Base-by-base conservation (phyloP, 2,329 filamentous ascomycete species). In the Colletotrichum spaethianum region DNA sequence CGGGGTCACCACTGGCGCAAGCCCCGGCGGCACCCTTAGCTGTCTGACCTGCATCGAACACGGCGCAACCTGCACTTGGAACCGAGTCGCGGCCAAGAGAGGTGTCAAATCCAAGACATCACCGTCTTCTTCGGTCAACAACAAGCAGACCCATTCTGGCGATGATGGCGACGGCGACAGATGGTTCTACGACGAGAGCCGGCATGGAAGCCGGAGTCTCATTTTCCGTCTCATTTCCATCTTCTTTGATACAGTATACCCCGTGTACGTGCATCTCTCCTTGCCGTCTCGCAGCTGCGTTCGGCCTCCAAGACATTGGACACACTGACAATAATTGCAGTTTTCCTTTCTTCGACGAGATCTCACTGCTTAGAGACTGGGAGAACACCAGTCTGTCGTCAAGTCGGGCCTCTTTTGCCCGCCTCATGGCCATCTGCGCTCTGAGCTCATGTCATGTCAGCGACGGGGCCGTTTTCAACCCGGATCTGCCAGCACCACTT, bases 401-500 rank as follows among this genome's bases (percentile, higher is more conserved):
- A 20, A 74, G 59, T 33, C 64, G 72, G 18, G 67, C 81, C 8
- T 80, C 87, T 38, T 89, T 88, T 75, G 84, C 85, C 18, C 84
- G 82, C 0, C 82, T 86, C 26, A 89, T 89, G 87, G 84, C 86
- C 11, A 82, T 84, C 3, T 89, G 87, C 74, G 84, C 86, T 4
- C 79, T 89, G 42, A 83, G 85, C 9, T 84, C 85, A 3, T 83
- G 83, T 8, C 81, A 87, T 50, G 83, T 83, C n/a, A 80, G 86
- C 16, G 87, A 89, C 74, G 86, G 86, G 9, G 85, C 86, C 38
- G 73, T 85, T 7, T 79, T 86, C 64, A 83, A 81, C 64, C 80
- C 89, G 76, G 78, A 85, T 28, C 81, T 67, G 20, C 50, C 67
- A 2, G 52, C 56, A 5, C 44, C 36, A 5, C 38, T 74, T 11